phyloP scores from a whole-genome alignment of 2,329 filamentous ascomycete species.

The Penicillium sp. region DNA sequence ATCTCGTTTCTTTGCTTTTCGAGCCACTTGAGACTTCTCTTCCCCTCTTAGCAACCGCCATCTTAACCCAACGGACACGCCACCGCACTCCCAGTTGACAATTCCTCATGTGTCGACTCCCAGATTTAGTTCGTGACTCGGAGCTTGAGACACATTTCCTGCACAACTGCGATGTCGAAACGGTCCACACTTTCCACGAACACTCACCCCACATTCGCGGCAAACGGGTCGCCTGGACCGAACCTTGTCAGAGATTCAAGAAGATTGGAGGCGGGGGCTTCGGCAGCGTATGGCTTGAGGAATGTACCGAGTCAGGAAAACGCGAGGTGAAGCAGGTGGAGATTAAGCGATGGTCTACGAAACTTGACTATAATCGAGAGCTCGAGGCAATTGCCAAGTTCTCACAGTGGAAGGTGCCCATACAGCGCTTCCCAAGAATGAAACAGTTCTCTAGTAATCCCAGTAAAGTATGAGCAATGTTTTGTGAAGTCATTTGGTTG shows the following conservation, averaged over 20 bases:
- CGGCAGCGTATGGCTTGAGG: slow-evolving; percentile 7
- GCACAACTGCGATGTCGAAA: background rate
- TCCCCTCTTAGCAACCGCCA: background rate
- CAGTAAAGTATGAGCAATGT: background rate
- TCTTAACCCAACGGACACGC: background rate
- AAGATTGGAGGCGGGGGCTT: slow-evolving; percentile 6
- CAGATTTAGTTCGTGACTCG: slow-evolving; percentile 8
- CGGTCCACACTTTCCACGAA: slow-evolving; percentile 6
- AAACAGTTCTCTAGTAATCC: background rate
- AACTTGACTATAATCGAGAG: slow-evolving; percentile 4
- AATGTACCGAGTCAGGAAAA: background rate
- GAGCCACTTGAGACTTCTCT: background rate
- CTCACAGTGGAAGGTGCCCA: background rate
- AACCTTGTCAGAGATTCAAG: background rate
- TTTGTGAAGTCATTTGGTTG: background rate
- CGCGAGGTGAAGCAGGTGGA: slow-evolving; percentile 8
- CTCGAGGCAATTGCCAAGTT: slow-evolving; percentile 4
- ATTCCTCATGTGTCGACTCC: background rate
- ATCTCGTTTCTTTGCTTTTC: background rate
- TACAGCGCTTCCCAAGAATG: background rate
- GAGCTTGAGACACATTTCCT: slow-evolving; percentile 7
- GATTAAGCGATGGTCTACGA: background rate
- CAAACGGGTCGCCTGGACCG: background rate
- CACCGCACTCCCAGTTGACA: background rate
- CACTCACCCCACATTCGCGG: background rate